Conservation (phyloP, 345 rosid species). For the Gynandropsis gynandra region DNA sequence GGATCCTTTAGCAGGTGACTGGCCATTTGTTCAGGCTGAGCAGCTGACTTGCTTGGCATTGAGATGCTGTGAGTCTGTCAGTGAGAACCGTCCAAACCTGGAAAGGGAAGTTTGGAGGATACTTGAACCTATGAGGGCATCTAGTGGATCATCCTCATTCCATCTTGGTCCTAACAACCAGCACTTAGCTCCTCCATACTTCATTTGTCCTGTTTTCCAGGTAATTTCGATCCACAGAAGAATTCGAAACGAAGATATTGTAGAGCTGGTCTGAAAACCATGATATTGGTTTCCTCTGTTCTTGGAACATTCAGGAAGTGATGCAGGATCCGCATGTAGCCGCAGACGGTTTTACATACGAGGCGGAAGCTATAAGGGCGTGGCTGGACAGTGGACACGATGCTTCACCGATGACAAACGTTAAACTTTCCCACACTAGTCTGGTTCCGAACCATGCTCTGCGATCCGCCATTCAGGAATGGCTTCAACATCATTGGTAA, state of each 20-base stretch:
- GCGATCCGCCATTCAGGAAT: slow-evolving; percentile 56
- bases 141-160: slow-evolving; percentile 51
- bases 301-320: slow-evolving; percentile 46
- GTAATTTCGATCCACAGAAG: slow-evolving; percentile 28
- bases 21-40: slow-evolving; percentile 89
- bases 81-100: slow-evolving; percentile 71
- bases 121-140: slow-evolving; percentile 84
- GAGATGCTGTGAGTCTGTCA: slow-evolving; percentile 68
- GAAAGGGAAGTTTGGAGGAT: slow-evolving; percentile 75
- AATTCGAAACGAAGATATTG: no score
- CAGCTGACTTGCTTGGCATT: slow-evolving; percentile 71
- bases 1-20: slow-evolving; percentile 93
- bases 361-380: slow-evolving; percentile 66
- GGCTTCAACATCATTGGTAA: slow-evolving; percentile 43
- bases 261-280: neutral
- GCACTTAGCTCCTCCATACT: slow-evolving; percentile 57
- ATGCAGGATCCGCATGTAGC: slow-evolving; percentile 85
- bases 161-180: slow-evolving; percentile 46
- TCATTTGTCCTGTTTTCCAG: slow-evolving; percentile 82
- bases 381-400: slow-evolving; percentile 63
- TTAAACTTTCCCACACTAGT: slow-evolving; percentile 31
- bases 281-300: neutral
- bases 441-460: slow-evolving; percentile 49
- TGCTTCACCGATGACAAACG: slow-evolving; percentile 78
- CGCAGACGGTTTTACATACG: slow-evolving; percentile 78